A percentile compares a stretch with the other conserved stretches of the same genome.
phyloP scores from a whole-genome alignment of 805 yeast genomes.

The Ogataea ganodermae region DNA sequence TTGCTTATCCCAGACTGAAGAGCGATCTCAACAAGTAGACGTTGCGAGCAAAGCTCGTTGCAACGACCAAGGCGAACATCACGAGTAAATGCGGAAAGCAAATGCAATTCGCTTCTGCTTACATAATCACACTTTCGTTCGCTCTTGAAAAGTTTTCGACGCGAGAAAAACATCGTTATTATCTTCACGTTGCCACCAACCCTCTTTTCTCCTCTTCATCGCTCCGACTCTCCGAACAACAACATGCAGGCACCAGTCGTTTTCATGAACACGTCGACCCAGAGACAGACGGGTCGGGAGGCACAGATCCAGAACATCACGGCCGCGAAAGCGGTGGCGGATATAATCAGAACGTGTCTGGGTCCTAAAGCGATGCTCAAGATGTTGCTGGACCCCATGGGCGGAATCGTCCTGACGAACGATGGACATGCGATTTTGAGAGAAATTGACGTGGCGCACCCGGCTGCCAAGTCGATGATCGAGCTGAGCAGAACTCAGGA shows the following conservation, averaged over 20 bases:
- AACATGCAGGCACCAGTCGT: constrained; percentile 83
- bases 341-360: constrained; percentile 93
- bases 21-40: too few species aligned
- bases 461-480: constrained; percentile 98
- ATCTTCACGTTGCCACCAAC: neutral
- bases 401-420: constrained; percentile 93
- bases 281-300: constrained; percentile 93
- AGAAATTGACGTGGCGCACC: constrained; percentile 96
- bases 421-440: constrained; percentile 98
- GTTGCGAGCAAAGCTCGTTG: too few species aligned
- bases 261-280: constrained; percentile 82
- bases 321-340: constrained; percentile 99
- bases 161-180: neutral
- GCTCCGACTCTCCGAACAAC: neutral
- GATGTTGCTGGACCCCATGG: constrained; percentile 96
- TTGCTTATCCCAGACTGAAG: too few species aligned
- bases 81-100: too few species aligned
- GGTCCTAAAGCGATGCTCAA: constrained; percentile 99
- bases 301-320: constrained; percentile 97
- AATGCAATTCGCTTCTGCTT: neutral
- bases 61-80: too few species aligned
- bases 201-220: neutral
- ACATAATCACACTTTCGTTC: neutral
- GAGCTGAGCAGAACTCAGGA: constrained; percentile 96
- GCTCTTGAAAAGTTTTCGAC: constrained; percentile 1